Evolutionary conservation across 805 yeast species (phyloP), one percentile per base, ranked within the genome.

Genomic region (Zygosaccharomyces kombuchaensis): DNA sequence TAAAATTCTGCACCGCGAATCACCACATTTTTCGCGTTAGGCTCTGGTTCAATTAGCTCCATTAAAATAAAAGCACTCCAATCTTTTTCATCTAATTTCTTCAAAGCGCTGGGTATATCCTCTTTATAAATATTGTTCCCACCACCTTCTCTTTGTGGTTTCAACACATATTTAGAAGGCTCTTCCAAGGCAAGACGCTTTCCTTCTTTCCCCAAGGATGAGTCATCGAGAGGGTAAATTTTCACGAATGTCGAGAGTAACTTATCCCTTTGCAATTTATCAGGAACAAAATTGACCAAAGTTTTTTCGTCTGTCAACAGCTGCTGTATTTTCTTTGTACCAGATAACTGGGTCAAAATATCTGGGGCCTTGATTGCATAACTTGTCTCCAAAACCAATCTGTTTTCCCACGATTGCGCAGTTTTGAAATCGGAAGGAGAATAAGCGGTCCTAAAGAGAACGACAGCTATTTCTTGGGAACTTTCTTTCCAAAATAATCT

Each of bases 91-190:
- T 82, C 80, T 9, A 87, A 58, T 0, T 70, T 54, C 9, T 73
- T 60, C 56, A 93, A 68, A 59, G 87, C 91, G 0, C 51, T 70
- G 1, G 96, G 96, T 47, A 93, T 93, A 56, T 87, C 85, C 30
- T 80, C 79, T 58, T 87, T 86, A 67, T 93, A 93, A 44, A 93
- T 78, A 63, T 93, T 93, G 65, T 93, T 89, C 14, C 99, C 99
- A 37, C 99, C 99, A 32, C 99, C 99, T 71, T 93, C 99, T 70
- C 99, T 78, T 67, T 93, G 99, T 3, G 99, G 99, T 61, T 93
- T 93, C 56, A 93, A 73, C 1, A 93, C 99, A 62, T 72, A 93
- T 19, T 75, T 73, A 44, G 78, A 79, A 0, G 96, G 91, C 2
- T 65, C 49, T 50, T 78, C 80, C 38, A 83, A 69, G 1, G 95